Conservation (phyloP, 768 basidiomycete genomes). For the Mycena floridula region DNA sequence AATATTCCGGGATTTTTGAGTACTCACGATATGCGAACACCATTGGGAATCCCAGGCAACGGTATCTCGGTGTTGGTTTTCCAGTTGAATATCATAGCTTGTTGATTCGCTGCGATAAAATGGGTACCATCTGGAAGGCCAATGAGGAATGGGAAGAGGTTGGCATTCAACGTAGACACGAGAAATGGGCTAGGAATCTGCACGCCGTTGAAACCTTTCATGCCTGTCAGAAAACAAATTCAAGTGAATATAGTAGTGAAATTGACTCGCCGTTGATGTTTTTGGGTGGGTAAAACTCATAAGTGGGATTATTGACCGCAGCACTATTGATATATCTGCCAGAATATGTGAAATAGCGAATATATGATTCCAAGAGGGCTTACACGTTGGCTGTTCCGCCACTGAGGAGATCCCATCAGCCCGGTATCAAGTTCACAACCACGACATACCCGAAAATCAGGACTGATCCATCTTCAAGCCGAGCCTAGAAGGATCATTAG, state of each 20-base stretch:
- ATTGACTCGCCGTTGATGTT: conserved; percentile 24
- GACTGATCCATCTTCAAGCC: conserved; percentile 13
- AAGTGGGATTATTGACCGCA: conserved; percentile 56
- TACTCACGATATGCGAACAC: conserved; percentile 29
- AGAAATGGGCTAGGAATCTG: conserved; percentile 11
- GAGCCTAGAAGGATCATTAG: background rate
- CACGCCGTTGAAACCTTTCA: conserved; percentile 14
- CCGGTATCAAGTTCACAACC: too few species aligned
- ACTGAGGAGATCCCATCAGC: conserved; percentile 10
- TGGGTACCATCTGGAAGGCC: conserved; percentile 34
- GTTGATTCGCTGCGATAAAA: conserved; percentile 34
- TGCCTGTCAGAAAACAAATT: background rate
- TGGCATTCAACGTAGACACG: conserved; percentile 10
- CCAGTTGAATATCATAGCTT: conserved; percentile 36
- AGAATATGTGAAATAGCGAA: conserved; percentile 62
- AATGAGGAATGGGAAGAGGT: conserved; percentile 18
- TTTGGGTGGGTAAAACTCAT: conserved; percentile 35
- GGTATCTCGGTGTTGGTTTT: conserved; percentile 30
- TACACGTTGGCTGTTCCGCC: too few species aligned
- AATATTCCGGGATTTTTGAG: background rate
- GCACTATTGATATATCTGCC: conserved; percentile 38
- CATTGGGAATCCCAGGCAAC: conserved; percentile 38
- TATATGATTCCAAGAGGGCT: too few species aligned
- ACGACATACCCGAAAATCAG: conserved; percentile 19
- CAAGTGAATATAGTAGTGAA: conserved; percentile 8